Evolutionary conservation across 1,284 basidiomycete species (phyloP), one percentile per base, ranked within the genome.

Genomic region (Meira nashicola): DNA sequence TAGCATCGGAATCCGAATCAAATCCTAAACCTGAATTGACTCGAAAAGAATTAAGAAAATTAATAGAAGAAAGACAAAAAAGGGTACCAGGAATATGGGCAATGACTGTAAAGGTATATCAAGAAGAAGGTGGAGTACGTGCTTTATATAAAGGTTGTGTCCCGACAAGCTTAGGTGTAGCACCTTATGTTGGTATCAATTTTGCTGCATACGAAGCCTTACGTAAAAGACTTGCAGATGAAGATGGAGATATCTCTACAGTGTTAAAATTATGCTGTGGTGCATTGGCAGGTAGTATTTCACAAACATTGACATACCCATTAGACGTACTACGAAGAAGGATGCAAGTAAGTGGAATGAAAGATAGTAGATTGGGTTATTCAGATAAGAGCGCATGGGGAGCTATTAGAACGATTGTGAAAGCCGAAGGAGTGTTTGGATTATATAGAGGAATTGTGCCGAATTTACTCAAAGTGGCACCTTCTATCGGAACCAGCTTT

Each of bases 321-420:
- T 89, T 96, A 72, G 94, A 98, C 78, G 91, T 97, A 0, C 80
- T 97, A 55, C 83, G 94, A 44, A 83, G 94, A 53, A 92, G 95
- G 80, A 92, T 98, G 88, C 94, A 98, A 79, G 90, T 94, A 58
- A 86, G 87, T 1, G 94, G 93, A 1, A 88, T 96, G 87, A 80
- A 83, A 63, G 82, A 82, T 43, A 83, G 84, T 58, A 80, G 83
- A 60, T 71, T 87, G 60, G 83, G 84, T 44, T 92, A 92, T 79
- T 86, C 80, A 51, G 89, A 90, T 25, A 90, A 67, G 41, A 71
- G 70, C 55, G n/a, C 58, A 88, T 15, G 73, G 59, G 87, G 92
- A 73, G 89, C 88, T 1, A 80, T 92, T 65, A 79, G 80, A 59
- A 83, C 83, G 59, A 90, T 91, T 53, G 62, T 92, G 23, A 83